Evolutionary conservation across 306 rosid species (phyloP), one percentile per base, ranked within the genome.

Genomic region (Vicia villosa): DNA sequence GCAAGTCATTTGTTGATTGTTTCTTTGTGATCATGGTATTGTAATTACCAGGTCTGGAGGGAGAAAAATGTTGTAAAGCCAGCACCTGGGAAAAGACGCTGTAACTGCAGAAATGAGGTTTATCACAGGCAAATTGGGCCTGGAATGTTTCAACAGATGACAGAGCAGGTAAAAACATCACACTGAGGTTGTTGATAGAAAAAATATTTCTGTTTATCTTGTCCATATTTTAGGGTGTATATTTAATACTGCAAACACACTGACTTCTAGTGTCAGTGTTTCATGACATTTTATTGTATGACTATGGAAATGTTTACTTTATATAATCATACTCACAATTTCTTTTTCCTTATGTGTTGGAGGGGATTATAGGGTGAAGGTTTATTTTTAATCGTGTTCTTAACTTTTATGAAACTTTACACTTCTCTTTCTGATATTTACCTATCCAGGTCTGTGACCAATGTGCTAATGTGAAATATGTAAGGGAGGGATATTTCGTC

Each of bases 71-170:
- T 89, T 56, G 5, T 94, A 52, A 94, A 94, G 83, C 51, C 96
- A 34, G 97, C 99, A 67, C 97, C 96, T 34, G 99, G 99, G 38
- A 94, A 91, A 81, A 88, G 99, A 80, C 85, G 89, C 51, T 94
- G 99, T 79, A 94, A 94, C 77, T 94, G 99, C 81, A 84, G 97
- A 83, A 89, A 91, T 57, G 97, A 94, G 86, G 99, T 94, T 63
- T 84, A 94, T 66, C 99, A 94, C 87, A 87, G 80, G 83, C 99
- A 94, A 81, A 88, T 94, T 72, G 99, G 99, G 56, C 99, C 99
- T 14, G 99, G 99, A 63, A 94, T 94, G 99, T 94, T 84, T 78
- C 99, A 94, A 55, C 99, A 94, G 80, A 90, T 94, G 97, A 91
- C 99, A 32, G 99, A 94, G 82, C 89, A 91, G 95, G 99, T 94